Percentiles rank a stretch among this genome's conserved stretches.
Conservation (phyloP, 2,329 filamentous ascomycete genomes). For the Coleophoma cylindrospora region DNA sequence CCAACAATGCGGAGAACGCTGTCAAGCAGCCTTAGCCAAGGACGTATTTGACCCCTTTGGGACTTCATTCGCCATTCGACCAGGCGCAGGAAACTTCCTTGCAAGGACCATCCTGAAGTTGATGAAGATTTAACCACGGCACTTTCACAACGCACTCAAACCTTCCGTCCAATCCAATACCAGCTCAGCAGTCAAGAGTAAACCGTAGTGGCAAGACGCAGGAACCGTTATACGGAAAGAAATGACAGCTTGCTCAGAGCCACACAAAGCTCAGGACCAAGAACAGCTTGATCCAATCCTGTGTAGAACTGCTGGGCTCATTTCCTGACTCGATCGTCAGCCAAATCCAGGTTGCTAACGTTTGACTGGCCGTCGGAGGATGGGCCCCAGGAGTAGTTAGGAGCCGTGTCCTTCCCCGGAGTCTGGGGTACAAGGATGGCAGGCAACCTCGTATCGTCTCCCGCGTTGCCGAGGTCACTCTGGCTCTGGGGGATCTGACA, state of each 20-base stretch:
- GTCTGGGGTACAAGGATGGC: not conserved
- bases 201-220: not conserved
- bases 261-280: no score
- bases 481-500: not conserved
- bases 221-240: not conserved
- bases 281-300: no score
- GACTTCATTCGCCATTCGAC: no score
- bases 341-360: not conserved
- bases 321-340: no score
- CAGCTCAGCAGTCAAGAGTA: not conserved
- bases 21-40: not conserved
- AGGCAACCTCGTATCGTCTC: not conserved
- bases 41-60: not conserved
- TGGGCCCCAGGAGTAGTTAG: not conserved
- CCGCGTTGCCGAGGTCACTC: not conserved
- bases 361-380: not conserved
- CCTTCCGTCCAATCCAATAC: not conserved
- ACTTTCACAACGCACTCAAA: not conserved
- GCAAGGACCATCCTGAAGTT: not conserved
- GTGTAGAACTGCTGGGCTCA: no score
- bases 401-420: not conserved
- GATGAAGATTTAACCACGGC: not conserved
- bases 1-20: not conserved
- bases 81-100: no score
- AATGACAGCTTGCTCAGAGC: no score